Evolutionary conservation across 192 early-diverging fungal species (phyloP).

Genomic region (Coemansia sp.): DNA sequence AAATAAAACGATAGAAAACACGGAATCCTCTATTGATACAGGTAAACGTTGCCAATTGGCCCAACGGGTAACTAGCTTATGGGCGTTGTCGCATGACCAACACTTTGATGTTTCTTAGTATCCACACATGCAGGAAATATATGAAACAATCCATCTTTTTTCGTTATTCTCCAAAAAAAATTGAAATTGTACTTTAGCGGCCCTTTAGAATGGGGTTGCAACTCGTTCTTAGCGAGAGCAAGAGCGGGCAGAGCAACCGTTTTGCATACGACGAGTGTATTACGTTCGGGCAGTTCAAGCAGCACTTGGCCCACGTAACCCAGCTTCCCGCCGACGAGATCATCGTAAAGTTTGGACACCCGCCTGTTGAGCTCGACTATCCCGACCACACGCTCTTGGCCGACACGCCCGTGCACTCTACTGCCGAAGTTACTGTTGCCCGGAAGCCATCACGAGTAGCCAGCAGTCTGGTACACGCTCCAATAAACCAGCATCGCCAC

Average conservation of each 20-base stretch:
- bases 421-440: conserved; percentile 3
- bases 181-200: neutral
- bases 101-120: too few relatives aligned
- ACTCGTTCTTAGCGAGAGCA: conserved; percentile 12
- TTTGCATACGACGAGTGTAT: neutral
- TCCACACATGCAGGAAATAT: too few relatives aligned
- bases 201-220: neutral
- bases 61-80: too few relatives aligned
- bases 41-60: too few relatives aligned
- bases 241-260: conserved; percentile 1
- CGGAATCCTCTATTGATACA: too few relatives aligned
- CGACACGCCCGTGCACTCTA: conserved; percentile 20
- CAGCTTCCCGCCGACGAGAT: conserved; percentile 11
- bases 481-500: neutral
- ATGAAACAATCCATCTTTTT: neutral
- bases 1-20: too few relatives aligned
- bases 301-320: conserved; percentile 15
- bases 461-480: neutral
- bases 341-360: conserved; percentile 28
- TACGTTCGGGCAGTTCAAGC: conserved; percentile 35
- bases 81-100: too few relatives aligned
- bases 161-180: neutral
- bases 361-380: conserved; percentile 20
- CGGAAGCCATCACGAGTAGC: neutral
- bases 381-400: conserved; percentile 18